phyloP scores from a whole-genome alignment of 2,329 filamentous ascomycete species.

The Hirsutella rhossiliensis region DNA sequence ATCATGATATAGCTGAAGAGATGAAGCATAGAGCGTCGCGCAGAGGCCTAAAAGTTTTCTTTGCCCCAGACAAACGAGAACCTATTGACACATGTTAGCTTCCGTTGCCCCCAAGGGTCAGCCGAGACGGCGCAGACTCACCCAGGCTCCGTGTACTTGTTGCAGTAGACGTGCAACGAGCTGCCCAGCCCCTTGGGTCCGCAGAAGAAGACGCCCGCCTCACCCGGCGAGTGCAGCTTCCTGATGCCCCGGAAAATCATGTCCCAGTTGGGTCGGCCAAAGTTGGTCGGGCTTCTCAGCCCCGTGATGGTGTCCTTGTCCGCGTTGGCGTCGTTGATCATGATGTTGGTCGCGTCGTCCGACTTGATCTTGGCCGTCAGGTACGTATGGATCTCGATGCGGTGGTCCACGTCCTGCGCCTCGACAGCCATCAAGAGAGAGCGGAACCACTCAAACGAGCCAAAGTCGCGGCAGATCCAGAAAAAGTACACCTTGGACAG shows the following conservation, averaged over 20 bases:
- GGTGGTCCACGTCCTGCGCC: conserved; percentile 70
- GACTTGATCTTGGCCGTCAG: conserved; percentile 78
- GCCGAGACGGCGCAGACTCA: conserved; percentile 26
- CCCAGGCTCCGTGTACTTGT: conserved; percentile 76
- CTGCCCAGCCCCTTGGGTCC: conserved; percentile 71
- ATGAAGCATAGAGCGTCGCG: background rate
- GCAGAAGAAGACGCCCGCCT: conserved; percentile 76
- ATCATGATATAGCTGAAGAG: background rate
- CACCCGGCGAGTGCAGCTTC: conserved; percentile 62
- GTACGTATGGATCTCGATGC: conserved; percentile 84
- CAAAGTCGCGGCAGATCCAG: conserved; percentile 84
- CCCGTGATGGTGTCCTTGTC: conserved; percentile 79
- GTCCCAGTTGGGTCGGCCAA: conserved; percentile 81
- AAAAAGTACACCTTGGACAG: conserved; percentile 85
- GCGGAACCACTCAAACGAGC: conserved; percentile 82
- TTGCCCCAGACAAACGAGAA: conserved; percentile 59
- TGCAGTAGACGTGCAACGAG: conserved; percentile 69
- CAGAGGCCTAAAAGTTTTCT: conserved; percentile 47
- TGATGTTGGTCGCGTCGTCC: conserved; percentile 80
- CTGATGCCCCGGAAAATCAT: conserved; percentile 78
- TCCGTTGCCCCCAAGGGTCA: no score
- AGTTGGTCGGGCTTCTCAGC: conserved; percentile 70
- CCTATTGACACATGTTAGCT: conserved; percentile 18
- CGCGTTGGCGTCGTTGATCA: conserved; percentile 81
- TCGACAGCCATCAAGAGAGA: conserved; percentile 76